Percentiles rank a stretch among this genome's conserved stretches.
Conservation (phyloP, 1,139 yeast genomes). For the Casaregolazyma lundiana region DNA sequence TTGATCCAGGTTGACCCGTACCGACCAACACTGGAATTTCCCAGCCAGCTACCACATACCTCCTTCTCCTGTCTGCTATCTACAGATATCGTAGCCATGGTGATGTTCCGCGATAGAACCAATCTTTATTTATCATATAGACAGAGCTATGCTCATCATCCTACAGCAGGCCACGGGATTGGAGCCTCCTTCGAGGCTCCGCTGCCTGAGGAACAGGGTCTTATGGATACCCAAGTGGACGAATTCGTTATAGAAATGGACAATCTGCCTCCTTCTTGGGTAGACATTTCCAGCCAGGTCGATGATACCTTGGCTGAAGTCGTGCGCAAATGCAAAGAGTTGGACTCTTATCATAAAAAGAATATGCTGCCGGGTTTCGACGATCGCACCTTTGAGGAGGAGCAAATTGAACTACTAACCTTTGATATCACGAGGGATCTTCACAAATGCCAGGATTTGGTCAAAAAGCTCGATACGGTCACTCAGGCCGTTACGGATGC, state of each 20-base stretch:
- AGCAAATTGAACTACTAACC: conserved; percentile 72
- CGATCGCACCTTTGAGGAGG: conserved; percentile 66
- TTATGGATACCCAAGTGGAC: conserved; percentile 44
- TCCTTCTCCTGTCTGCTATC: too few species aligned
- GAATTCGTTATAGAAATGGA: conserved; percentile 40
- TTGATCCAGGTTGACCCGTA: too few species aligned
- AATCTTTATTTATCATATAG: conserved; percentile 41
- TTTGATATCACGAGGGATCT: conserved; percentile 66
- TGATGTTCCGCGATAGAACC: conserved; percentile 42
- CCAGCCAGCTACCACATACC: neutral
- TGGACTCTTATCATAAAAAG: conserved; percentile 70
- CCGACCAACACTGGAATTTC: too few species aligned
- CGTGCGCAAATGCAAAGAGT: conserved; percentile 46
- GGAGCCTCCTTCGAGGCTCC: conserved; percentile 29
- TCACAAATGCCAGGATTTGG: conserved; percentile 70
- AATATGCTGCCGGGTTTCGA: conserved; percentile 82
- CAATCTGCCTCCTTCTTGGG: conserved; percentile 67
- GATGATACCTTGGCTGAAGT: conserved; percentile 55
- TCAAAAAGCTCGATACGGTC: conserved; percentile 59
- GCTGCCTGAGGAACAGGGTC: conserved; percentile 58
- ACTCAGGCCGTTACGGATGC: conserved; percentile 38
- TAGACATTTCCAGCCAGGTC: conserved; percentile 67
- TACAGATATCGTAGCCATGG: neutral
- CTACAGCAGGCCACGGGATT: conserved; percentile 20
- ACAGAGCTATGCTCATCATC: conserved; percentile 41